Percentiles rank a stretch among this genome's conserved stretches.
These are phyloP conservation scores for Whalleya microplaca DNA, from an alignment of 2,329 filamentous ascomycete genomes.

Conservation along the genomic window DNA sequence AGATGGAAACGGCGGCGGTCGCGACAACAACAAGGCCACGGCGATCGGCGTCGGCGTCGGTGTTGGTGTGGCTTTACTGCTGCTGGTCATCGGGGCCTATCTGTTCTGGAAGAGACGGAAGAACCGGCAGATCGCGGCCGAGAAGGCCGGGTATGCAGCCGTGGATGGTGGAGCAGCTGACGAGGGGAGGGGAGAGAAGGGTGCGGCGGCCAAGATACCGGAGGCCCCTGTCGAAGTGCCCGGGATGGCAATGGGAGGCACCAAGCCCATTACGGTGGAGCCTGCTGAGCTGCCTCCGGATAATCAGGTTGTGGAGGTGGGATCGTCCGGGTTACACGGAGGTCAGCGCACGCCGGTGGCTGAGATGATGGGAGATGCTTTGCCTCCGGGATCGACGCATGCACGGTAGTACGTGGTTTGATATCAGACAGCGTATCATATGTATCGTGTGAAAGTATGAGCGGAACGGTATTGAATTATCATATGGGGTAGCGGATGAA, in stretches of 20 bases:
- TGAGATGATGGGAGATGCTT: constrained; percentile 8
- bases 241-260: neutral
- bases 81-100: constrained; percentile 4
- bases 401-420: neutral
- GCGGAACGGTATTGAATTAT: too few relatives aligned
- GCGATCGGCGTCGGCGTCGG: constrained; percentile 13
- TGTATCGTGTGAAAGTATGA: too few relatives aligned
- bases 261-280: neutral
- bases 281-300: neutral
- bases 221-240: neutral
- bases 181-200: too few relatives aligned
- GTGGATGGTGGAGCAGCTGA: neutral
- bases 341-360: constrained; percentile 2
- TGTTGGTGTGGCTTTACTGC: constrained; percentile 9
- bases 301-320: neutral
- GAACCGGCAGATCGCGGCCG: neutral
- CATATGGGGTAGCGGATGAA: too few relatives aligned
- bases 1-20: neutral
- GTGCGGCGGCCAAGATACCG: too few relatives aligned
- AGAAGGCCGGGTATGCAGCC: neutral
- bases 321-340: too few relatives aligned
- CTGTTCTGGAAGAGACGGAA: constrained; percentile 10
- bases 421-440: too few relatives aligned
- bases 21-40: neutral
- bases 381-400: constrained; percentile 3